These are phyloP conservation scores for Candida gigantensis DNA, from an alignment of 1,139 yeast species.

Conservation along the genomic window DNA sequence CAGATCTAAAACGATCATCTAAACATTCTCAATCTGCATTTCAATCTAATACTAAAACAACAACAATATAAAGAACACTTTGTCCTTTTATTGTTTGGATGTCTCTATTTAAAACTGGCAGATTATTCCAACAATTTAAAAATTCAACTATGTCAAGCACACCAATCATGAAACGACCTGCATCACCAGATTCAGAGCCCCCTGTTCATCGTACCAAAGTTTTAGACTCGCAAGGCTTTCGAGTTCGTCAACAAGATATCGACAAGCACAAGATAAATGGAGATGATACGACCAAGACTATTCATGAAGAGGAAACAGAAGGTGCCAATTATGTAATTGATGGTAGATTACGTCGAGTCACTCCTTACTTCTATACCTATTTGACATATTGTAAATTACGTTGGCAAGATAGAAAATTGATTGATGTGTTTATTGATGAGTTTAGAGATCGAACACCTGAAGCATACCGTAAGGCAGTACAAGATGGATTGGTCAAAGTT, in stretches of 20 bases:
- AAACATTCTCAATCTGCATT: too few relatives aligned
- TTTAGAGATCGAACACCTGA: conserved; percentile 77
- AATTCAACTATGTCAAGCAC: background rate
- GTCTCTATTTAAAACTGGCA: background rate
- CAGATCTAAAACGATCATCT: too few relatives aligned
- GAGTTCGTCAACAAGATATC: conserved; percentile 45
- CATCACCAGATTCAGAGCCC: conserved; percentile 15
- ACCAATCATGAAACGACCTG: conserved; percentile 24
- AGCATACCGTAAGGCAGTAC: conserved; percentile 69
- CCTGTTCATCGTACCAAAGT: conserved; percentile 20
- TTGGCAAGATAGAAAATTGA: conserved; percentile 80
- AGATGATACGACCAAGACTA: conserved; percentile 38
- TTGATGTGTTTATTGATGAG: conserved; percentile 81
- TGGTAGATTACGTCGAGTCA: conserved; percentile 67
- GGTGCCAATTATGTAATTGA: conserved; percentile 55
- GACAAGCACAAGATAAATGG: conserved; percentile 40
- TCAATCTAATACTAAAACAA: too few relatives aligned
- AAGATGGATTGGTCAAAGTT: conserved; percentile 69
- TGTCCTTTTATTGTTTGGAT: background rate
- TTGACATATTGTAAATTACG: conserved; percentile 87
- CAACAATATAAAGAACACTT: too few relatives aligned
- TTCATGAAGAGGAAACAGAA: conserved; percentile 54
- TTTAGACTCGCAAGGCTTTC: conserved; percentile 52
- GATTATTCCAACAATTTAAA: background rate
- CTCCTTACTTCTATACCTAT: conserved; percentile 87